A percentile compares a stretch with the other conserved stretches of the same genome.
phyloP scores from a whole-genome alignment of 352 stramenopile genomes.

The Elongisporangium undulatum region DNA sequence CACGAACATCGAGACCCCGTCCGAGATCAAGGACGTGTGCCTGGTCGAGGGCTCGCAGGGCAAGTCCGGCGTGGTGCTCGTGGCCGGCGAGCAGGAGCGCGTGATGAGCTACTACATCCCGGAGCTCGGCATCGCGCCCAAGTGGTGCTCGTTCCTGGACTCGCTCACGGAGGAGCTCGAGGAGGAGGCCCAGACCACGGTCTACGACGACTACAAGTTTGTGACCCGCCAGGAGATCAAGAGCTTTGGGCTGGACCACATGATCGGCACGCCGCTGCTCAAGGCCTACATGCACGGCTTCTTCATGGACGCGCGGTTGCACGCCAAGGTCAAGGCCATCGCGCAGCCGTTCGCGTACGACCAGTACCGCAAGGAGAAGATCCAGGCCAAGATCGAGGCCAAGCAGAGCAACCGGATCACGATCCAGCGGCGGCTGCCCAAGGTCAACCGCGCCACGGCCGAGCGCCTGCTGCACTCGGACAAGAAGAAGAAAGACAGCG shows the following conservation, averaged over 20 bases:
- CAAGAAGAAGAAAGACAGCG: conserved; percentile 46
- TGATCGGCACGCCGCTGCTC: conserved; percentile 96
- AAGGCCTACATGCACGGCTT: conserved; percentile 99
- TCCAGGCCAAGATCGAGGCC: conserved; percentile 91
- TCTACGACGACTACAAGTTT: conserved; percentile 99
- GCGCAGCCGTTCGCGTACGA: conserved; percentile 98
- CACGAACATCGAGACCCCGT: conserved; percentile 96
- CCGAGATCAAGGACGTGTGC: conserved; percentile 95
- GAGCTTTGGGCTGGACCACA: conserved; percentile 95
- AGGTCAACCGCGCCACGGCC: conserved; percentile 88
- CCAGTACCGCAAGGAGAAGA: conserved; percentile 95
- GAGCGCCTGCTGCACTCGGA: conserved; percentile 75
- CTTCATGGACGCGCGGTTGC: conserved; percentile 99
- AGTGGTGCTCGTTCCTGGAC: conserved; percentile 99
- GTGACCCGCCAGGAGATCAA: conserved; percentile 94
- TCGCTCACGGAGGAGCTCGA: conserved; percentile 99
- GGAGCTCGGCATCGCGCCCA: conserved; percentile 94
- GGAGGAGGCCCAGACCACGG: conserved; percentile 90
- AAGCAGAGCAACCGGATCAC: conserved; percentile 90
- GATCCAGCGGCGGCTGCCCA: conserved; percentile 83
- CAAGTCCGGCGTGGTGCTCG: conserved; percentile 95
- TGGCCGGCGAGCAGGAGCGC: conserved; percentile 95
- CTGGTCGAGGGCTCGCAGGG: conserved; percentile 87
- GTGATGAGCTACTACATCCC: conserved; percentile 99
- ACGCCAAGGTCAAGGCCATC: conserved; percentile 95